These are phyloP conservation scores for Butyriboletus appendiculatus DNA, from an alignment of 1,284 basidiomycete genomes.

Conservation along the genomic window DNA sequence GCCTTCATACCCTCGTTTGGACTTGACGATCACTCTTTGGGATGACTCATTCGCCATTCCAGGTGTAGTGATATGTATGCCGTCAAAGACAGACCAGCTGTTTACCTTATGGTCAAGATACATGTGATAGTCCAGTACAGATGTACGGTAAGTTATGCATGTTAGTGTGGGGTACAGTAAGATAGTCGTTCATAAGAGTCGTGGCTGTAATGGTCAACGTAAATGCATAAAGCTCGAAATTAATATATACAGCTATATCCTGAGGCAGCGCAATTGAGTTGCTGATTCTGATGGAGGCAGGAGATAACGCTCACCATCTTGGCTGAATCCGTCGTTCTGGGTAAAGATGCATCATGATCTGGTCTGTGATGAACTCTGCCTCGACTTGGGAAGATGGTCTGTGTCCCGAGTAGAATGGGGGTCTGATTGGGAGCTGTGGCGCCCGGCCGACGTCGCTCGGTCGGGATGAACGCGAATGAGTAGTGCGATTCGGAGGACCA, in stretches of 20 bases:
- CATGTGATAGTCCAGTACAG: constrained; percentile 15
- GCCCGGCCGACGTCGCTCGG: constrained; percentile 22
- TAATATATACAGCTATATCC: constrained; percentile 23
- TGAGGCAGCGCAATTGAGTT: constrained; percentile 3
- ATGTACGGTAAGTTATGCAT: constrained; percentile 23
- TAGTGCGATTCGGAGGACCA: neutral
- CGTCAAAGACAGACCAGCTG: constrained; percentile 25
- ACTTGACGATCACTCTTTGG: neutral
- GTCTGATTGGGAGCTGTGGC: constrained; percentile 15
- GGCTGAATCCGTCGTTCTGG: constrained; percentile 34
- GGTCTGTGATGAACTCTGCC: constrained; percentile 34
- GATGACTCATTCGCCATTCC: neutral
- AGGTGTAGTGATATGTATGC: neutral
- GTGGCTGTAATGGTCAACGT: constrained; percentile 11
- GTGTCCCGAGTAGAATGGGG: constrained; percentile 16
- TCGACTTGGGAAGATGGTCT: constrained; percentile 32
- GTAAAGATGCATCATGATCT: constrained; percentile 38
- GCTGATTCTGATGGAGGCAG: neutral
- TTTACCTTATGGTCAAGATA: constrained; percentile 4
- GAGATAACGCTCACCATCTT: constrained; percentile 26
- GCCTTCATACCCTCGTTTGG: constrained; percentile 18
- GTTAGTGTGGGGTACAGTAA: constrained; percentile 18
- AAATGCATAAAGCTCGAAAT: constrained; percentile 2
- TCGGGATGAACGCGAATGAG: constrained; percentile 9
- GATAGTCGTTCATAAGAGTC: constrained; percentile 12